A percentile compares a stretch with the other conserved stretches of the same genome.
Conservation (phyloP, 176 grass and related monocot genomes). For the Lolium perenne region DNA sequence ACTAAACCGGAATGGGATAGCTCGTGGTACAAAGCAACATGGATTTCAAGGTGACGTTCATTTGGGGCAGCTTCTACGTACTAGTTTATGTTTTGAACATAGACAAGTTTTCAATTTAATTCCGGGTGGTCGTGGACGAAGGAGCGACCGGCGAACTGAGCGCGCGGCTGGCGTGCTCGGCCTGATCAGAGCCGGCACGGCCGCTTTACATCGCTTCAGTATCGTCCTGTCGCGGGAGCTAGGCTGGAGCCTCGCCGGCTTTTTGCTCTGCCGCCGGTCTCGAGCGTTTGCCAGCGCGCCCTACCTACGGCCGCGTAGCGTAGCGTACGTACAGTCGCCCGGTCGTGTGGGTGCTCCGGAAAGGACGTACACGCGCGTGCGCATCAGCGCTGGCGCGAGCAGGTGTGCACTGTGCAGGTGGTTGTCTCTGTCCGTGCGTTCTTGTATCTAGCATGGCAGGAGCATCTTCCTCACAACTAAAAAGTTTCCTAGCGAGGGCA, state of each 20-base stretch:
- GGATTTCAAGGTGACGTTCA: no score
- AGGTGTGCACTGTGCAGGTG: not conserved
- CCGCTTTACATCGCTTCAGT: slow-evolving; percentile 41
- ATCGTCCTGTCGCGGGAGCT: slow-evolving; percentile 32
- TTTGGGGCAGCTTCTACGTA: no score
- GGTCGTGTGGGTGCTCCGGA: not conserved
- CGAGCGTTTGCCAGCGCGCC: not conserved
- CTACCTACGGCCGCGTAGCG: no score
- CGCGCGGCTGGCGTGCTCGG: not conserved
- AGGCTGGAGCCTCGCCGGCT: not conserved
- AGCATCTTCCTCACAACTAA: not conserved
- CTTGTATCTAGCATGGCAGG: not conserved
- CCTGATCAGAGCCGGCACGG: slow-evolving; percentile 16
- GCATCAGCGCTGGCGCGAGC: slow-evolving; percentile 3
- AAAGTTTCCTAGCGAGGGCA: no score
- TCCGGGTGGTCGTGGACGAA: not conserved
- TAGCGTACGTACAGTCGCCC: no score
- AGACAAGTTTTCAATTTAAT: not conserved
- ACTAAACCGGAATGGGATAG: no score
- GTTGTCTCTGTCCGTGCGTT: not conserved
- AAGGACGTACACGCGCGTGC: slow-evolving; percentile 26
- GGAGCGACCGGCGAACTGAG: slow-evolving; percentile 7
- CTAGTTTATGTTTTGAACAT: no score
- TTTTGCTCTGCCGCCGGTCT: not conserved
- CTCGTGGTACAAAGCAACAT: no score